phyloP scores from a whole-genome alignment of 306 rosid species.

The Prunus dulcis region DNA sequence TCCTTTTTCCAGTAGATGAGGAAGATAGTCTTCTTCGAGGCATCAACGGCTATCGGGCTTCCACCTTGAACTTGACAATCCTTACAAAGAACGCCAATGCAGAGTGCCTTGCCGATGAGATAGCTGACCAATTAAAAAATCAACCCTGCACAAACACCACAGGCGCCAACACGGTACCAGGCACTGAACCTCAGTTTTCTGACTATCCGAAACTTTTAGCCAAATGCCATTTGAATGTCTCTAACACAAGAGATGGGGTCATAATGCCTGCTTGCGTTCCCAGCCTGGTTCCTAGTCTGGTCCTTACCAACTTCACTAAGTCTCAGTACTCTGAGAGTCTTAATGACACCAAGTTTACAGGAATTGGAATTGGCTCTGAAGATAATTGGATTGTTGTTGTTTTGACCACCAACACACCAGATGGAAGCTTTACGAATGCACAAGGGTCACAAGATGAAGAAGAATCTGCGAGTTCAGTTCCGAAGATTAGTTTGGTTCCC shows the following conservation, averaged over 20 bases:
- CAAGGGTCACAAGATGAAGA: conserved; percentile 1
- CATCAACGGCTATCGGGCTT: conserved; percentile 61
- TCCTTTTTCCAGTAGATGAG: conserved; percentile 48
- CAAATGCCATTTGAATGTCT: conserved; percentile 65
- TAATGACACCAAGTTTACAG: conserved; percentile 64
- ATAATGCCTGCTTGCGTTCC: conserved; percentile 89
- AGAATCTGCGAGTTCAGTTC: conserved; percentile 35
- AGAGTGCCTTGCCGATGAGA: conserved; percentile 68
- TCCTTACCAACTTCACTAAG: conserved; percentile 69
- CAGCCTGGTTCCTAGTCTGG: conserved; percentile 45
- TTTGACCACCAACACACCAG: conserved; percentile 63
- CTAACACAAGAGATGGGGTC: conserved; percentile 71
- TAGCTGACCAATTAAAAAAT: conserved; percentile 76
- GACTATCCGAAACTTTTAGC: conserved; percentile 60
- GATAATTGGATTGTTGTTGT: conserved; percentile 77
- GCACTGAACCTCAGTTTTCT: conserved; percentile 78
- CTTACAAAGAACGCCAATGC: conserved; percentile 63
- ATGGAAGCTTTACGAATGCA: conserved; percentile 65
- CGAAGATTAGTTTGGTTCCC: conserved; percentile 38
- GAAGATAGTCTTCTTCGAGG: conserved; percentile 59
- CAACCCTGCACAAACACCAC: conserved; percentile 85
- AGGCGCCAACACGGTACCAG: conserved; percentile 85
- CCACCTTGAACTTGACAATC: conserved; percentile 49
- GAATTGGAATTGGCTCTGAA: conserved; percentile 75
- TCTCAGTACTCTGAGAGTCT: conserved; percentile 71